Base-by-base conservation (phyloP, 2,329 filamentous ascomycete species). In the Epicoccum nigrum region DNA sequence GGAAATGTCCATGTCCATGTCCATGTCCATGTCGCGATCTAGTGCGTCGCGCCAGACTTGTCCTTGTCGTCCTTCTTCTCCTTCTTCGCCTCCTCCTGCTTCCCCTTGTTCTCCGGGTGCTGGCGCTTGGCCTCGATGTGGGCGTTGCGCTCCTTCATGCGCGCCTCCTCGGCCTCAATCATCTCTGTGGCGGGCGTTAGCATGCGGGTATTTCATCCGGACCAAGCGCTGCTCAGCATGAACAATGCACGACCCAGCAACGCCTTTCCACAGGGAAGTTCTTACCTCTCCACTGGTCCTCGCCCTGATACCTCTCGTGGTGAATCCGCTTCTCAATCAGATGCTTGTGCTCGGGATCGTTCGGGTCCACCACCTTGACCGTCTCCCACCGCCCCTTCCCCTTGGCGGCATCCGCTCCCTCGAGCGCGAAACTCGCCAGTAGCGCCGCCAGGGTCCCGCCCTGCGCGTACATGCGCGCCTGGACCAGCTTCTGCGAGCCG, bases 391-490 rank as follows among this genome's bases (percentile, higher is more conserved):
- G 82, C 58, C 87, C 89, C 67, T 83, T 83, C 40, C 90, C 90
- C 69, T 83, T 83, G 70, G 86, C 86, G 60, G 88, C 88, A 74
- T 99, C 94, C 45, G 78, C 79, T 33, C 86, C 82, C 84, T 97
- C 92, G 64, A 97, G 88, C 9, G 85, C 88, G 38, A 93, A 91
- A 25, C 86, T 89, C 49, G 90, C 85, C 68, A 96, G 83, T 49
- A 97, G 80, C 43, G 96, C 90, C 58, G 87, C 89, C 38, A 97
- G 79, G 4, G 92, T 96, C 64, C 96, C 78, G 5, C 89, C 91
- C 79, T 97, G 92, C 3, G 92, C 92, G 76, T 96, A 96, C 59
- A 97, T 88, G 83, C 92, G 87, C 19, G 92, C 92, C 81, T 97
- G 92, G 13, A 97, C 92, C 17, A 97, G 78, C 81, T 96, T 96